Evolutionary conservation across 2,329 filamentous ascomycete species (phyloP).

Genomic region (Aspergillus transmontanensis): DNA sequence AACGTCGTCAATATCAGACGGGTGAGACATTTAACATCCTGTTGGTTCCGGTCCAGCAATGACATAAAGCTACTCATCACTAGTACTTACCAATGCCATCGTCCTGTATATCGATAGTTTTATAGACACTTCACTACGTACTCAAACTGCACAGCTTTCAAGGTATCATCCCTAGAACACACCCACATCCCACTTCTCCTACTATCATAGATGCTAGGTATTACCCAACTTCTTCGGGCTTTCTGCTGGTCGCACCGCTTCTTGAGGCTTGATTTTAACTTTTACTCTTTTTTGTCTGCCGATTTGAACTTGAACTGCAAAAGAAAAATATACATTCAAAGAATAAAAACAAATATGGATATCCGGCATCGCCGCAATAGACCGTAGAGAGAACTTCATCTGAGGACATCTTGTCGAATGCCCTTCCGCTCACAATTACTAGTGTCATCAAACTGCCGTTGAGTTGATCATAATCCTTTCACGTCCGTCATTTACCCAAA

Average conservation of each 20-base stretch:
- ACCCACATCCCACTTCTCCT: neutral
- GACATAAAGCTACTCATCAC: neutral
- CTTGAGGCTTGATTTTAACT: neutral
- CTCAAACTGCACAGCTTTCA: neutral
- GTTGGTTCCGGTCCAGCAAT: neutral
- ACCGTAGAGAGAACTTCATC: neutral
- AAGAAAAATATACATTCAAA: slow-evolving; percentile 1
- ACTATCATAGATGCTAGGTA: neutral
- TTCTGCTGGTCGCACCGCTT: neutral
- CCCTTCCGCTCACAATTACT: neutral
- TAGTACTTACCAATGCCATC: neutral
- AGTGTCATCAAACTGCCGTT: neutral
- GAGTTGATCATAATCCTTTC: neutral
- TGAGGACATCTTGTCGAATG: neutral
- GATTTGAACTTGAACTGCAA: neutral
- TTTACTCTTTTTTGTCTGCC: neutral
- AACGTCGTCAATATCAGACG: neutral
- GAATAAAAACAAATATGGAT: neutral
- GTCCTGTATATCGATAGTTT: neutral
- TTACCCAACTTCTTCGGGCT: neutral
- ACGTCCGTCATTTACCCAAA: neutral
- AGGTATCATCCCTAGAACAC: neutral
- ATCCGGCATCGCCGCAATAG: neutral
- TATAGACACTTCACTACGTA: neutral
- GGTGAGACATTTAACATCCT: neutral